A percentile compares a stretch with the other conserved stretches of the same genome.
phyloP scores from a whole-genome alignment of 2,329 filamentous ascomycete species.

The Pseudopyrenochaeta lycopersici region DNA sequence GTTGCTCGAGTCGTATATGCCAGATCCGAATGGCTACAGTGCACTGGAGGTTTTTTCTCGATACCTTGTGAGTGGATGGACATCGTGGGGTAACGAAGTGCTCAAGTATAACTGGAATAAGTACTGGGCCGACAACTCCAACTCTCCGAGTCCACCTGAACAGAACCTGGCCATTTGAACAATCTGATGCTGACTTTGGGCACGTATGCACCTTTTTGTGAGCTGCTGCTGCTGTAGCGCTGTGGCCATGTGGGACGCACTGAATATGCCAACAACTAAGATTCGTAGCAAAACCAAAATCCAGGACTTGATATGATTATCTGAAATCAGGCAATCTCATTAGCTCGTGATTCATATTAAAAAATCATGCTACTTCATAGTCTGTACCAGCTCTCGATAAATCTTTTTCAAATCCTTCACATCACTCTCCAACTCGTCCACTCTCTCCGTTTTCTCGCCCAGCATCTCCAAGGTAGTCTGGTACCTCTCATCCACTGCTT shows the following conservation, averaged over 20 bases:
- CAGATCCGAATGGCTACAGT: slow-evolving; percentile 54
- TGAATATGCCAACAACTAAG: too few species aligned
- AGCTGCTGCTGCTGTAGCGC: too few species aligned
- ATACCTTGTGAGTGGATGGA: slow-evolving; percentile 78
- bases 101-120: slow-evolving; percentile 71
- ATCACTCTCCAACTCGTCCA: slow-evolving; percentile 89
- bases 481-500: slow-evolving; percentile 77
- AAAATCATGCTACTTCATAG: slow-evolving; percentile 71
- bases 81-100: slow-evolving; percentile 79
- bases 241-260: too few species aligned
- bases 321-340: too few species aligned
- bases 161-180: slow-evolving; percentile 2
- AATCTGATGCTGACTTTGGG: background rate
- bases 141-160: background rate
- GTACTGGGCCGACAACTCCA: slow-evolving; percentile 54
- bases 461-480: slow-evolving; percentile 93
- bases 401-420: slow-evolving; percentile 94
- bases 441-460: slow-evolving; percentile 94
- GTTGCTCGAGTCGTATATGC: slow-evolving; percentile 66
- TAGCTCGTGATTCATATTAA: too few species aligned
- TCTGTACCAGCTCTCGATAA: slow-evolving; percentile 91
- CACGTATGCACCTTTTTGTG: too few species aligned
- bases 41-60: slow-evolving; percentile 82
- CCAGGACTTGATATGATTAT: background rate
- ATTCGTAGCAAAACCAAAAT: too few species aligned